phyloP scores from a whole-genome alignment of 768 basidiomycete genomes.

The Russula ochroleuca region DNA sequence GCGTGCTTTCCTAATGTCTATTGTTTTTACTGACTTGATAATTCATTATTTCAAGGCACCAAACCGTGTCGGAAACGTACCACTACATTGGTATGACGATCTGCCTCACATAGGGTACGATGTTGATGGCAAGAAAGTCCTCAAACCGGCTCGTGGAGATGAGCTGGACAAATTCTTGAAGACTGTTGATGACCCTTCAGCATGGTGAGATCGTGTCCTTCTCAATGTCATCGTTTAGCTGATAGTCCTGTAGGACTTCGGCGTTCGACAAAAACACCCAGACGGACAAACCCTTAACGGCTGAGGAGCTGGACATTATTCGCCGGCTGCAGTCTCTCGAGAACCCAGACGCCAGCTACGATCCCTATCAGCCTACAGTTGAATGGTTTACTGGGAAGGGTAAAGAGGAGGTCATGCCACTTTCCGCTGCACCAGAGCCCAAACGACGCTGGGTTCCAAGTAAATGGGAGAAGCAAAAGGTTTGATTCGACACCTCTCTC shows the following conservation, averaged over 20 bases:
- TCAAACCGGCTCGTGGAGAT: conserved; percentile 92
- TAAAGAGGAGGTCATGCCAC: conserved; percentile 91
- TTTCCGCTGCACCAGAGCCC: conserved; percentile 88
- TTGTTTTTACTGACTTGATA: conserved; percentile 19
- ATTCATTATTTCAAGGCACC: conserved; percentile 54
- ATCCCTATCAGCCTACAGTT: conserved; percentile 89
- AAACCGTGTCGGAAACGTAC: conserved; percentile 93
- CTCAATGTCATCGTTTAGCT: not conserved
- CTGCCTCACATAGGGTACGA: conserved; percentile 98
- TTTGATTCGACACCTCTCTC: conserved; percentile 32
- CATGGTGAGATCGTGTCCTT: conserved; percentile 57
- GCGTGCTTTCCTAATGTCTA: conserved; percentile 33
- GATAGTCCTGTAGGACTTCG: conserved; percentile 58
- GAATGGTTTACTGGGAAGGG: conserved; percentile 98
- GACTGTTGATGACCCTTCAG: conserved; percentile 85
- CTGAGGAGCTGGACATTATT: conserved; percentile 94
- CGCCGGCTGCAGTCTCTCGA: conserved; percentile 84
- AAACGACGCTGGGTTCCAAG: conserved; percentile 96
- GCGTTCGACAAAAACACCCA: conserved; percentile 89
- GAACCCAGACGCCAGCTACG: conserved; percentile 83
- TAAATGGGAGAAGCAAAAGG: conserved; percentile 99
- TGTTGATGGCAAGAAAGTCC: conserved; percentile 88
- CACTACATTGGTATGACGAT: conserved; percentile 99
- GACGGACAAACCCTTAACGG: conserved; percentile 76
- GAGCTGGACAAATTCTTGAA: conserved; percentile 95